Base-by-base conservation (phyloP, 108 stramenopile genomes). In the Nitzschia sp. region DNA sequence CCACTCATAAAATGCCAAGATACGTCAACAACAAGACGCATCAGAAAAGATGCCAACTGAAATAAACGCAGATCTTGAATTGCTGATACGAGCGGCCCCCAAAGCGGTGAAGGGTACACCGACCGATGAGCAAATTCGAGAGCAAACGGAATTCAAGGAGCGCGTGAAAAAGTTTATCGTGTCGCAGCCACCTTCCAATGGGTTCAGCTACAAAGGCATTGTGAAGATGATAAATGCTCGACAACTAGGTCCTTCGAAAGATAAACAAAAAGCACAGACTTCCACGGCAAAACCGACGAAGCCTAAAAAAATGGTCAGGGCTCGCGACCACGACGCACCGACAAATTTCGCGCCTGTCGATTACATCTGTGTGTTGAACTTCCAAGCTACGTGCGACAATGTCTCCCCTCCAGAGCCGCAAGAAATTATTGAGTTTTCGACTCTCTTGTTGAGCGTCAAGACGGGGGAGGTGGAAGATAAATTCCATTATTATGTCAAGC, bases 341-440 rank as follows among this genome's bases (percentile, higher is more conserved):
- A 42, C 38, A 6, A 4, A 4, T 23, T 5, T 8, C 17, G 19
- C 35, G n/a, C 35, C 35, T 2, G 61, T 62, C 9, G 70, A 71
- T n/a, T 60, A 34, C 21, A 17, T 71, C 17, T 46, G 38, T 24
- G 24, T 71, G 1, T 33, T 72, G 63, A 35, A 72, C 23, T 54
- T 72, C 25, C 25, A 33, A 19, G 63, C 71, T 0, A 72, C 71
- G 1, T 64, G 62, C 19, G 46, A 46, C 29, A 35, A 58, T 3
- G 45, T 21, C 13, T 17, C 45, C 28, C 38, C 45, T 28, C 61
- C 63, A 1, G 18, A 49, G 11, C 71, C 71, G 8, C 62, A 64
- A 46, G 71, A 72, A 64, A 72, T 72, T 23, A 72, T 72, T 57
- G 71, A 72, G 64, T 72, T 72, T 35, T 51, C 71, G 18, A 29